Base-by-base conservation (phyloP, 371 early-diverging fungal genomes). In the Rhizomucor miehei region DNA sequence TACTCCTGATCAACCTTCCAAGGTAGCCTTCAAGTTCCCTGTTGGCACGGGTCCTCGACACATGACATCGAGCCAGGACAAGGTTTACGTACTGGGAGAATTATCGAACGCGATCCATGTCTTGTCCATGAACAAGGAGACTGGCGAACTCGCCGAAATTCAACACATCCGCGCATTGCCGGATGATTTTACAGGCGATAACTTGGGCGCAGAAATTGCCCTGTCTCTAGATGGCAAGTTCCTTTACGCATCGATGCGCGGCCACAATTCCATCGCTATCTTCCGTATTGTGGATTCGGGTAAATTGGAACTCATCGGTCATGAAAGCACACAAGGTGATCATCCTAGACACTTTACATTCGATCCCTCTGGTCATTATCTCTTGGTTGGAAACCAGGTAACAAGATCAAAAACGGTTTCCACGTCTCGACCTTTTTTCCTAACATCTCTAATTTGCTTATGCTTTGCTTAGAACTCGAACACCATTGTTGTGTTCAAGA, bases 41-140 rank as follows among this genome's bases (percentile, higher is more conserved):
- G 52, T 53, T 3, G 78, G 78, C 11, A 51, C 71, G 19, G 78
- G 78, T 0, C 78, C 78, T 21, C 75, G 78, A 17, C 78, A 78
- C 44, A 35, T 72, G 11, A 62, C 60, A 5, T 67, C 71, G 10
- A 62, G 60, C 44, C 51, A 55, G 10, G 43, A 63, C 46, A 53
- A 60, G 43, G 56, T 59, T 13, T 78, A 74, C 52, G 75, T 74
- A 0, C 35, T 78, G 0, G 49, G 63, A 9, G 78, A 78, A 39
- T 46, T 78, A 2, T 63, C 67, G 3, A 69, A 71, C 41, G 54
- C 66, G 12, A 44, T 78, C 6, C 67, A 48, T 44, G 65, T 68
- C 52, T 62, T 78, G 9, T 65, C 65, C 14, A 65, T 74, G 20
- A 53, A 73, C 48, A 54, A 56, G 37, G 50, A 62, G 12, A 47